Conservation (phyloP, 1,284 basidiomycete species). For the Stygiomarasmius scandens region DNA sequence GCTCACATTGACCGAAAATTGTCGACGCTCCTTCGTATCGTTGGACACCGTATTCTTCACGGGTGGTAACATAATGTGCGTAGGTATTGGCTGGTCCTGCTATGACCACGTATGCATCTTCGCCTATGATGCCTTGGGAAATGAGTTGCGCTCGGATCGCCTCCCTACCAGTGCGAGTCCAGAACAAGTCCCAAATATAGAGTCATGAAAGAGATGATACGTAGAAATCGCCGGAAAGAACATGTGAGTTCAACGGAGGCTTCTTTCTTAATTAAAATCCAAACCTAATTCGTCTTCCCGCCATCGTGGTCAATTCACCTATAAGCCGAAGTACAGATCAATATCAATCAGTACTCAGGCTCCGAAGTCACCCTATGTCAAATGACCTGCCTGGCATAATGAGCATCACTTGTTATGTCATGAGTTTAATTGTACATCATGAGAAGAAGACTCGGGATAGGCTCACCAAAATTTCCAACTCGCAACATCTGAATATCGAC, state of each 20-base stretch:
- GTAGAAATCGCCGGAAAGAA: slow-evolving; percentile 9
- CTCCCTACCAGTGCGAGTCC: slow-evolving; percentile 40
- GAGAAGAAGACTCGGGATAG: background rate
- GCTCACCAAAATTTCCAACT: slow-evolving; percentile 67
- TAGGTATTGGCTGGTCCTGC: slow-evolving; percentile 85
- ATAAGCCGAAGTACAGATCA: background rate
- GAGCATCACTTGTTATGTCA: slow-evolving; percentile 58
- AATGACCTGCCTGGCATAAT: slow-evolving; percentile 69
- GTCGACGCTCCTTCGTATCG: slow-evolving; percentile 85
- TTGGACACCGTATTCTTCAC: slow-evolving; percentile 77
- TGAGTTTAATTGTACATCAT: background rate
- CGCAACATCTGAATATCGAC: slow-evolving; percentile 83
- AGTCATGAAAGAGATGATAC: slow-evolving; percentile 7
- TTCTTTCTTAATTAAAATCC: slow-evolving; percentile 16
- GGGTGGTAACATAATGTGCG: slow-evolving; percentile 74
- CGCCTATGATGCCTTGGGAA: slow-evolving; percentile 59
- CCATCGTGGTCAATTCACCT: slow-evolving; percentile 59
- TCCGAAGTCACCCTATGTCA: background rate
- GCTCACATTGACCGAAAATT: slow-evolving; percentile 74
- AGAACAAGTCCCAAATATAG: slow-evolving; percentile 14
- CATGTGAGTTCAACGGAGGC: slow-evolving; percentile 6
- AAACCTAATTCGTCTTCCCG: slow-evolving; percentile 59
- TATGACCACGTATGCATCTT: slow-evolving; percentile 73
- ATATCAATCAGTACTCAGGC: background rate
- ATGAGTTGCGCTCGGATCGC: slow-evolving; percentile 67